Conservation (phyloP, 1,284 basidiomycete species). For the Puccinia horiana region DNA sequence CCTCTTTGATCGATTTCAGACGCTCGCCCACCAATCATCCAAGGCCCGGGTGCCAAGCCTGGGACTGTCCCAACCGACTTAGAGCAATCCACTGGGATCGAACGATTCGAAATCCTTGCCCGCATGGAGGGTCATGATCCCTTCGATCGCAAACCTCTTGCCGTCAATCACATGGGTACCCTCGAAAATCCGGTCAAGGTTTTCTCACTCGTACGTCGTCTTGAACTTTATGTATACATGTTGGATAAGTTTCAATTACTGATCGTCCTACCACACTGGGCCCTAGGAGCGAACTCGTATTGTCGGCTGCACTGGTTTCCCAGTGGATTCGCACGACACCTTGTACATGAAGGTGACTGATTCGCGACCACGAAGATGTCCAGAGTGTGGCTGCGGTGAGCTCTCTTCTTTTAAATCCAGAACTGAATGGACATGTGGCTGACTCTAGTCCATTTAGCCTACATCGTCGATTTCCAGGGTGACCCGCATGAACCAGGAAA, state of each 20-base stretch:
- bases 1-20: slow-evolving; percentile 36
- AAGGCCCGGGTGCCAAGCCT: slow-evolving; percentile 72
- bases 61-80: slow-evolving; percentile 80
- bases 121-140: slow-evolving; percentile 83
- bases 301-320: slow-evolving; percentile 86
- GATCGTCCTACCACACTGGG: background rate
- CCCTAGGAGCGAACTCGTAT: slow-evolving; percentile 73
- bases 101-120: slow-evolving; percentile 88
- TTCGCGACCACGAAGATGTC: slow-evolving; percentile 71
- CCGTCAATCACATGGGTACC: slow-evolving; percentile 83
- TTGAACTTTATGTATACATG: background rate
- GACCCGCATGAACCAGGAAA: slow-evolving; percentile 49
- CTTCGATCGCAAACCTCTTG: slow-evolving; percentile 85
- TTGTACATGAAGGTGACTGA: slow-evolving; percentile 73
- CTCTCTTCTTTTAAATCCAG: slow-evolving; percentile 46
- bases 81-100: slow-evolving; percentile 91
- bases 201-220: slow-evolving; percentile 72
- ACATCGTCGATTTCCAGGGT: slow-evolving; percentile 56
- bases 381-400: slow-evolving; percentile 84
- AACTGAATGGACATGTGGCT: background rate
- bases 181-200: slow-evolving; percentile 83
- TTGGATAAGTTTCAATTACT: background rate
- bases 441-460: slow-evolving; percentile 50
- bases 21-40: slow-evolving; percentile 67
- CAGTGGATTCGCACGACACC: slow-evolving; percentile 87